These are phyloP conservation scores for Fusarium musae DNA, from an alignment of 2,329 filamentous ascomycete genomes.

Conservation along the genomic window DNA sequence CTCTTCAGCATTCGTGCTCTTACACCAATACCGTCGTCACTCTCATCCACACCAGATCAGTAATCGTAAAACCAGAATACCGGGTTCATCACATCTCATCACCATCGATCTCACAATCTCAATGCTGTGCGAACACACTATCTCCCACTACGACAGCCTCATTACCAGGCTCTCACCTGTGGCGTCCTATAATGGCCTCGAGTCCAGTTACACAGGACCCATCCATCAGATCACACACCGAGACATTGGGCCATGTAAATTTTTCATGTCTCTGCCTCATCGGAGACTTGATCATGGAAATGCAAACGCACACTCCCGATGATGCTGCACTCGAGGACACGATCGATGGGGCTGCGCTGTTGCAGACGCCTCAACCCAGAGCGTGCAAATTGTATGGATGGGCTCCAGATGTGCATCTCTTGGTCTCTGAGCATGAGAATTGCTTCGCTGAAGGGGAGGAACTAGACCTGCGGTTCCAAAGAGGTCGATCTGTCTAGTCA, in stretches of 20 bases:
- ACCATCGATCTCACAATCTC: conserved; percentile 13
- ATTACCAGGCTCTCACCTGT: neutral
- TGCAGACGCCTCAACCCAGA: conserved; percentile 31
- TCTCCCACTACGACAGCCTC: conserved; percentile 4
- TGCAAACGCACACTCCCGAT: conserved; percentile 27
- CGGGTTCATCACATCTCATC: conserved; percentile 34
- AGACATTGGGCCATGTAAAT: conserved; percentile 33
- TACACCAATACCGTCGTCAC: neutral
- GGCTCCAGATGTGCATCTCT: conserved; percentile 68
- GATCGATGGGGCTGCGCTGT: conserved; percentile 18
- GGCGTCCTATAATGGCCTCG: conserved; percentile 24
- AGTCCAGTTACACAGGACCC: conserved; percentile 2
- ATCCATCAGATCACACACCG: conserved; percentile 28
- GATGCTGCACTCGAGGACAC: conserved; percentile 35
- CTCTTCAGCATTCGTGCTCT: neutral
- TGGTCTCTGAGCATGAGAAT: conserved; percentile 60
- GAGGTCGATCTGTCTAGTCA: conserved; percentile 27
- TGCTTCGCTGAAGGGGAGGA: conserved; percentile 68
- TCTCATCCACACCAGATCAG: conserved; percentile 9
- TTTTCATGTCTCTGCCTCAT: conserved; percentile 18
- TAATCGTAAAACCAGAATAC: conserved; percentile 14
- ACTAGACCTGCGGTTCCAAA: conserved; percentile 59
- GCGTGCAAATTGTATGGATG: conserved; percentile 52
- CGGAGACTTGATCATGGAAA: conserved; percentile 9
- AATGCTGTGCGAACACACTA: conserved; percentile 34